Base-by-base conservation (phyloP, 1,284 basidiomycete genomes). In the Anthracocystis setariae region DNA sequence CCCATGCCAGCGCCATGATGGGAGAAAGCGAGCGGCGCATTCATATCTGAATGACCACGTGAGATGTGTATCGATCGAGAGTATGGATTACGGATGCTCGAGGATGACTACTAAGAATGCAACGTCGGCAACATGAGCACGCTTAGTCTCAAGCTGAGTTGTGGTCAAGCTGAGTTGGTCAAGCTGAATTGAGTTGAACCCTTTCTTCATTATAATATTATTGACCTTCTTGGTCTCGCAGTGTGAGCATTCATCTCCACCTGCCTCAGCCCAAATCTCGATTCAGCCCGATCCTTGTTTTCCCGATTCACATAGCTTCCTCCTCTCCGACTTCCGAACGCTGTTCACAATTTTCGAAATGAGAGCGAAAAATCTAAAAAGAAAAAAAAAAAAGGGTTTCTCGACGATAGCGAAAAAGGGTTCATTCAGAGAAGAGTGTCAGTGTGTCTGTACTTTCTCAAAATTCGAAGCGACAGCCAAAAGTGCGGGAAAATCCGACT, bases 21-120 rank as follows among this genome's bases (percentile, higher is more conserved):
- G 45, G 61, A 49, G 39, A 62, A n/a, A 1, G 62, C 47, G 24
- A 65, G 47, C 27, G 68, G 68, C 20, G 62, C 58, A 18, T 71
- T 70, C 50, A 53, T 53, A 32, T n/a, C 33, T 23, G 33, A 29
- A 7, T 5, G 29, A 29, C 5, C 29, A 29, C 25, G 8, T 23
- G 20, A 23, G 17, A 24, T 13, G 24, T 21, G 5, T 15, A 3
- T 2, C 3, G 33, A 17, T 38, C 43, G 10, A 20, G 40, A 38
- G n/a, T 18, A 33, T 27, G 18, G 33, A 25, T 8, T 27, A 33
- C 25, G 46, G 40, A 24, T 37, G 33, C 13, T 21, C 1, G 18
- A 39, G 47, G 37, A 20, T 7, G 21, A 29, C 21, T 15, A 20
- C 20, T 18, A 21, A 50, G 38, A 38, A 24, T 18, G 23, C 25